Evolutionary conservation across 2,329 filamentous ascomycete species (phyloP), one percentile per base, ranked within the genome.

Genomic region (Pseudogymnoascus sp.): DNA sequence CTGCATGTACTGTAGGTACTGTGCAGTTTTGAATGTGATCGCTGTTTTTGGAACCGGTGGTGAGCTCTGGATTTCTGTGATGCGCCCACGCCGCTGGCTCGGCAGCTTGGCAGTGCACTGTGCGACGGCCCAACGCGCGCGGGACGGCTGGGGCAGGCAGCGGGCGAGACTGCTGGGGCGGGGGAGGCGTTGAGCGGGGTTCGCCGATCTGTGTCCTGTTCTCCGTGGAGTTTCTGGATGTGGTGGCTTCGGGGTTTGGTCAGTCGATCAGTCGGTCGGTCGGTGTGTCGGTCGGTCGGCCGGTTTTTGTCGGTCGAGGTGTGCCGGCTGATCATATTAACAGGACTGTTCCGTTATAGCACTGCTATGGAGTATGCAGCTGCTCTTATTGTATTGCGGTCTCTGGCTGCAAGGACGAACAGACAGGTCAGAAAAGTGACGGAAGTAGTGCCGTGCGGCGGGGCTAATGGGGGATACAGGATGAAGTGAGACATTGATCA

Each of bases 401-500:
- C n/a, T 30, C 23, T 30, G 13, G 26, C 41, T 52, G 41, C 41
- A 52, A 30, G 45, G 26, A 10, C 15, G 9, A 23, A 30, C 9
- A 52, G 45, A 52, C 26, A 52, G 9, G 45, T 52, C 26, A 52
- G 45, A 52, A 52, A 26, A 52, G 8, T 52, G 45, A 52, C 45
- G 45, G 45, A 52, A 52, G n/a, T 4, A 52, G 45, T 30, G 45
- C 26, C 26, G 45, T 52, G 45, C 45, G 45, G 45, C 26, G 45
- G 45, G 45, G 45, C 45, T 52, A 45, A 30, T 48, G 41, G 41
- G 9, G n/a, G 41, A 30, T 23, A 52, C n/a, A 52, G 41, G 41
- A 28, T 30, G 41, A 52, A 52, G 41, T 52, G 41, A 52, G 41
- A 52, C 41, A 52, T 52, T 5, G 41, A 52, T 52, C 41, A 30